Evolutionary conservation across 2,329 filamentous ascomycete species (phyloP).

Genomic region (Aspergillus cejpii): DNA sequence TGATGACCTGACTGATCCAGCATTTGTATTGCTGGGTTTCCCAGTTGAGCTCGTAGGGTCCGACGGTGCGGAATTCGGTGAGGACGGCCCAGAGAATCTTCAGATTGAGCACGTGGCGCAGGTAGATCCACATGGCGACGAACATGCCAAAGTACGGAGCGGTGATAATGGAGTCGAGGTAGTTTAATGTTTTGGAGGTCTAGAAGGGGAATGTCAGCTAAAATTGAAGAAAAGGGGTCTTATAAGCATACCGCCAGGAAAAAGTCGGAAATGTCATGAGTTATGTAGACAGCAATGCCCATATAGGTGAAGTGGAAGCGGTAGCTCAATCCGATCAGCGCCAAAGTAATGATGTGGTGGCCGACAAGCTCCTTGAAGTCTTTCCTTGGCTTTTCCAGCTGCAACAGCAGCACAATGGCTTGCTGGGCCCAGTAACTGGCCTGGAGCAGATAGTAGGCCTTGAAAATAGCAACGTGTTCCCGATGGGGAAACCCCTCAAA

Average conservation of each 20-base stretch:
- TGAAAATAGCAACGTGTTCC: constrained; percentile 73
- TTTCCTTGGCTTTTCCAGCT: constrained; percentile 87
- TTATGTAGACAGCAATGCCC: constrained; percentile 86
- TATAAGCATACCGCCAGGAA: constrained; percentile 67
- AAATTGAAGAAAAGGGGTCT: neutral
- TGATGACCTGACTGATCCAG: constrained; percentile 45
- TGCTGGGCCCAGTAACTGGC: constrained; percentile 95
- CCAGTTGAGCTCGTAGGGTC: constrained; percentile 45
- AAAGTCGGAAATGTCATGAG: constrained; percentile 90
- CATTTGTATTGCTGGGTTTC: constrained; percentile 46
- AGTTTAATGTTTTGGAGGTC: constrained; percentile 89
- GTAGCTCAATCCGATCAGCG: constrained; percentile 79
- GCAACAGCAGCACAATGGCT: constrained; percentile 76
- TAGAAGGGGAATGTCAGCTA: constrained; percentile 28
- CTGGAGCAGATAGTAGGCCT: constrained; percentile 93
- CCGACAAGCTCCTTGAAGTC: constrained; percentile 90
- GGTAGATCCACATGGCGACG: constrained; percentile 77
- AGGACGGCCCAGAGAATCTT: constrained; percentile 43
- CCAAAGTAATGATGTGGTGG: constrained; percentile 83
- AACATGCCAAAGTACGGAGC: constrained; percentile 79
- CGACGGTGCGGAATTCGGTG: constrained; percentile 44
- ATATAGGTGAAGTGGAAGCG: constrained; percentile 97
- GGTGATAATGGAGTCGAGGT: constrained; percentile 72
- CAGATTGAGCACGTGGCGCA: constrained; percentile 64
- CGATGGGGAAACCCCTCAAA: constrained; percentile 82